Evolutionary conservation across 352 stramenopile genomes (phyloP).

Genomic region (Phytophthora syringae): DNA sequence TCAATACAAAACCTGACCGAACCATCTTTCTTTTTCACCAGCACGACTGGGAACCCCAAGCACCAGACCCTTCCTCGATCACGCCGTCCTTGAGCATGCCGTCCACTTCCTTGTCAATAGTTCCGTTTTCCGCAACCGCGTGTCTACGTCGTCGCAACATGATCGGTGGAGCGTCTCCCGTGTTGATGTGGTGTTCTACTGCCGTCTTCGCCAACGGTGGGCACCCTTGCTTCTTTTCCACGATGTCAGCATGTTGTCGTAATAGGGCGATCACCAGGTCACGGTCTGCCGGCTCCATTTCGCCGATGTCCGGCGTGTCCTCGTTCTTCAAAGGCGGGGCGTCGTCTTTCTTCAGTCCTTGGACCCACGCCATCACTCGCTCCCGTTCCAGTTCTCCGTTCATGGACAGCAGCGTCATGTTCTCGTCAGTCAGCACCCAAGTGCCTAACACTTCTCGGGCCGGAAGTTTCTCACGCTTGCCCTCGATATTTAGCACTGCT

Average conservation of each 20-base stretch:
- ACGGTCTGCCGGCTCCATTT: background rate
- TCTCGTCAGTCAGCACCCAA: conserved; percentile 12
- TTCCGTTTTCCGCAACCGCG: too few species aligned
- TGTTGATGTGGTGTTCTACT: conserved; percentile 30
- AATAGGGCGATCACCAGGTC: background rate
- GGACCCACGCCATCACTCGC: background rate
- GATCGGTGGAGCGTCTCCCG: background rate
- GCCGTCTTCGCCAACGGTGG: background rate
- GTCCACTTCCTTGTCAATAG: too few species aligned
- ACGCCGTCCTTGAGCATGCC: too few species aligned
- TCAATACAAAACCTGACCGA: conserved; percentile 32
- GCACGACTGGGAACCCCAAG: too few species aligned
- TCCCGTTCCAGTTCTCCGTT: conserved; percentile 8
- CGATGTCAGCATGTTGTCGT: background rate
- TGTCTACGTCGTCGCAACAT: too few species aligned
- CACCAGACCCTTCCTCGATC: too few species aligned
- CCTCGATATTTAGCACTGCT: conserved; percentile 19
- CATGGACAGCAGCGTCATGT: conserved; percentile 8
- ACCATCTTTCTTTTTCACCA: too few species aligned
- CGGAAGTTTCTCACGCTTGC: conserved; percentile 2
- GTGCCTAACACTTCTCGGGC: conserved; percentile 2
- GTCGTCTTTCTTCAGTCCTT: background rate
- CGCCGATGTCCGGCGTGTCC: background rate
- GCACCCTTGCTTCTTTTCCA: conserved; percentile 4
- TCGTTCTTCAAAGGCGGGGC: background rate